Percentiles rank a stretch among this genome's conserved stretches.
phyloP scores from a whole-genome alignment of 345 rosid species.

The Syzygium oleosum region DNA sequence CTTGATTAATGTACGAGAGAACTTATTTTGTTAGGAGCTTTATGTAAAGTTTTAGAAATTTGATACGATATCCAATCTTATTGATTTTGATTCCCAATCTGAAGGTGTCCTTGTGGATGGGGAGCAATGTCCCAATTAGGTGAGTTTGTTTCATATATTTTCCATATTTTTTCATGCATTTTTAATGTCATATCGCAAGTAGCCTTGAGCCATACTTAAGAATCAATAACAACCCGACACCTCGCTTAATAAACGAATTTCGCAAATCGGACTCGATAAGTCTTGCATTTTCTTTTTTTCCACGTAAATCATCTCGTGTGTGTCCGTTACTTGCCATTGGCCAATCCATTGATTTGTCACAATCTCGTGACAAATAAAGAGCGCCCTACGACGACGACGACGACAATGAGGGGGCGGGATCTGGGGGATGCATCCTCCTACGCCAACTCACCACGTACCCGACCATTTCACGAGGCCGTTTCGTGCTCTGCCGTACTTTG shows the following conservation, averaged over 20 bases:
- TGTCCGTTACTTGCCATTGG: no score
- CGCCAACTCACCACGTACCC: accelerated
- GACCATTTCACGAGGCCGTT: accelerated
- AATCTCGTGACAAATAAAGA: not conserved
- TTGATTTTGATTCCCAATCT: not conserved
- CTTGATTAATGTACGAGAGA: not conserved
- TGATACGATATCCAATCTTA: not conserved
- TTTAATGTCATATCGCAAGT: not conserved
- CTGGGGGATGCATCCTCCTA: not conserved
- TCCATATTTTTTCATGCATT: not conserved
- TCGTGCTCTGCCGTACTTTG: not conserved
- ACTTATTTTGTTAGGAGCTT: not conserved
- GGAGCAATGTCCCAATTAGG: not conserved
- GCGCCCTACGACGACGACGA: no score
- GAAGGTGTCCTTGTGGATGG: not conserved
- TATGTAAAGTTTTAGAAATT: not conserved
- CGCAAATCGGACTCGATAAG: not conserved
- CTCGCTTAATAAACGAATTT: accelerated
- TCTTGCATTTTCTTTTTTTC: not conserved
- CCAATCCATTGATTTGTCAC: not conserved
- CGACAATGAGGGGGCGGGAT: not conserved
- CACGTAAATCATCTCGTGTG: accelerated
- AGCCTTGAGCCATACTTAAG: not conserved
- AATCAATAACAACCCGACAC: not conserved
- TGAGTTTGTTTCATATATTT: not conserved